phyloP scores from a whole-genome alignment of 2,329 filamentous ascomycete genomes.

The Teratosphaeria pseudoeucalypti region DNA sequence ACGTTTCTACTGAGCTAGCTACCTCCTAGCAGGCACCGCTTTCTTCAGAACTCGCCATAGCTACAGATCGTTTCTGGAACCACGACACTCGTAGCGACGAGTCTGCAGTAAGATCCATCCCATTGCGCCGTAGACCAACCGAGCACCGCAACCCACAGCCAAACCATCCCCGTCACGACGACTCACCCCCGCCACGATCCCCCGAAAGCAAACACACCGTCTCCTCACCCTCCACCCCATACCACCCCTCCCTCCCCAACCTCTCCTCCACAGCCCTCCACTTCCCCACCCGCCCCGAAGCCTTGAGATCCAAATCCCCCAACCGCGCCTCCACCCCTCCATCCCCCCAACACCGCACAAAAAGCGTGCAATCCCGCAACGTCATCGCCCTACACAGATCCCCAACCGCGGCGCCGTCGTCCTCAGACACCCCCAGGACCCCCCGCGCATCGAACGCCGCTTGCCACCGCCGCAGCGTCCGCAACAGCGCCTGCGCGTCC shows the following conservation, averaged over 20 bases:
- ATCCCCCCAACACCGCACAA: conserved; percentile 20
- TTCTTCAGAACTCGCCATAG: too few species aligned
- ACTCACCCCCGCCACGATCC: background rate
- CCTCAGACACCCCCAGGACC: conserved; percentile 9
- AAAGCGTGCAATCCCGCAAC: conserved; percentile 37
- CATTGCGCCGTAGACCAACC: too few species aligned
- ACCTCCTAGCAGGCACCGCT: too few species aligned
- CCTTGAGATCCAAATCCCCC: conserved; percentile 39
- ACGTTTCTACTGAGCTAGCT: too few species aligned
- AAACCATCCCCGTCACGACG: background rate
- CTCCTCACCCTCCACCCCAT: conserved; percentile 16
- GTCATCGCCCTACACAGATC: conserved; percentile 36
- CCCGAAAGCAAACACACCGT: conserved; percentile 14
- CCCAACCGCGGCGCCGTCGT: conserved; percentile 1
- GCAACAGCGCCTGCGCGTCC: conserved; percentile 27
- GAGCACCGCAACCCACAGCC: too few species aligned
- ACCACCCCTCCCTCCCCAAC: conserved; percentile 32
- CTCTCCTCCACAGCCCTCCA: conserved; percentile 33
- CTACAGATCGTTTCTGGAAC: too few species aligned
- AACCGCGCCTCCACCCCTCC: conserved; percentile 29
- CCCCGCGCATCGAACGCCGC: conserved; percentile 29
- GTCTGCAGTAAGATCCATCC: too few species aligned
- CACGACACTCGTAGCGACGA: too few species aligned
- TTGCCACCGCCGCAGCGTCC: conserved; percentile 29
- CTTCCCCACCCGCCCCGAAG: conserved; percentile 29